Evolutionary conservation across 208 protist genomes (phyloP), one percentile per base, ranked within the genome.

Genomic region (Tritrichomonas musculus): DNA sequence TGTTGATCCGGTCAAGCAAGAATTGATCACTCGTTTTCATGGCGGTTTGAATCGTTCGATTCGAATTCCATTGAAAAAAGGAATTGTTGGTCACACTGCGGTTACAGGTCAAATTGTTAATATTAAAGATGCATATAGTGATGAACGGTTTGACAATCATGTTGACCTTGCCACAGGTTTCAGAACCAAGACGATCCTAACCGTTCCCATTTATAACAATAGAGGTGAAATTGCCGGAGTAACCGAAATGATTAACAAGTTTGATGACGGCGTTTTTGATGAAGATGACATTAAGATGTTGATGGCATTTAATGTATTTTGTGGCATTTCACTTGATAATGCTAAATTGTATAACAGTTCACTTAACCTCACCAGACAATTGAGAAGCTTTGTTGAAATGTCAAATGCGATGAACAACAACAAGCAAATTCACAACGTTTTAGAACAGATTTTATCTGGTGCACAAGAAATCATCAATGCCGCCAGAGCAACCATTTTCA

Each of bases 111-210:
- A 95, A 77, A 84, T 92, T n/a, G n/a, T 95, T 39, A 94, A 92
- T 82, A 96, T 96, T 33, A 65, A 50, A 33, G 95, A 96, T 60
- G 95, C 95, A 30, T 96, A 96, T 55, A 33, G 22, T 25, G 95
- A 96, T 93, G 25, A 30, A 39, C 50, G 95, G 25, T 96, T 96
- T 94, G 47, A 57, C 57, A 53, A 44, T 1, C 9, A 30, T 1
- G 77, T 88, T 57, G 77, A 88, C 57, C 25, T 53, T 20, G 47
- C 33, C 8, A 88, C 77, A 88, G 77, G 77, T 5, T 88, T 88
- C 30, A 88, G 9, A 60, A 88, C 77, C 5, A 53, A 47, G 17
- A 88, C 44, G 9, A 88, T 88, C 4, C n/a, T 88, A n/a, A 60
- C 77, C 22, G 77, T 88, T 39, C 77, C 77, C 33, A 88, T 88